Base-by-base conservation (phyloP, 345 rosid species). In the Raphanus raphanistrum region DNA sequence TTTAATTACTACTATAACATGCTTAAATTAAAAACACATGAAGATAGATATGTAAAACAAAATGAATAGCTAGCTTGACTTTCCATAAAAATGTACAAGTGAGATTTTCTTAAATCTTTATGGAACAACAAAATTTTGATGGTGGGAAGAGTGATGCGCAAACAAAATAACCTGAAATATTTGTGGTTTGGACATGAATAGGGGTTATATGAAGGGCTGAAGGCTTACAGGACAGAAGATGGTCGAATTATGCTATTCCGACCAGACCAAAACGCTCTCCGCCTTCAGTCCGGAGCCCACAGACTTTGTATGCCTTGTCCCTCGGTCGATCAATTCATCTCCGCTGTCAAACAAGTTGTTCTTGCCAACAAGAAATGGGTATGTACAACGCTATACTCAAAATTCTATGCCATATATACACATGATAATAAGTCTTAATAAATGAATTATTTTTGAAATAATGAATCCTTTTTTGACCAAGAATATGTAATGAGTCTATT, bases 281-380 rank as follows among this genome's bases (percentile, higher is more conserved):
- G 90, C 52, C 77, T 89, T 82, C 76, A 63, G 68, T 70, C 73
- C 28, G 85, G 90, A 61, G 90, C 89, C 1, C 74, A 79, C 25
- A 84, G 92, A 76, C 81, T 87, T 75, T 82, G 76, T 76, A 84
- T 88, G 92, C 84, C 82, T 26, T 82, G 72, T 8, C 88, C 89
- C 3, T 70, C 92, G 1, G 79, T 80, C 7, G 85, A 86, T 27
- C 92, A 87, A 43, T 88, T 88, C 64, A 79, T 87, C 35, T 82
- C 83, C 5, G 89, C 90, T 43, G 85, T 87, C 27, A 85, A 81
- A 70, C 80, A 80, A 80, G 74, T 76, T 48, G 83, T 66, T 33
- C 77, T 80, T 66, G 87, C 90, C 52, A 88, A 88, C 85, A 83
- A 80, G 81, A 79, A 74, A 60, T 88, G 92, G 92, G 83, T 80